A percentile compares a stretch with the other conserved stretches of the same genome.
These are phyloP conservation scores for Biancaea sappan DNA, from an alignment of 306 rosid genomes.

Conservation along the genomic window DNA sequence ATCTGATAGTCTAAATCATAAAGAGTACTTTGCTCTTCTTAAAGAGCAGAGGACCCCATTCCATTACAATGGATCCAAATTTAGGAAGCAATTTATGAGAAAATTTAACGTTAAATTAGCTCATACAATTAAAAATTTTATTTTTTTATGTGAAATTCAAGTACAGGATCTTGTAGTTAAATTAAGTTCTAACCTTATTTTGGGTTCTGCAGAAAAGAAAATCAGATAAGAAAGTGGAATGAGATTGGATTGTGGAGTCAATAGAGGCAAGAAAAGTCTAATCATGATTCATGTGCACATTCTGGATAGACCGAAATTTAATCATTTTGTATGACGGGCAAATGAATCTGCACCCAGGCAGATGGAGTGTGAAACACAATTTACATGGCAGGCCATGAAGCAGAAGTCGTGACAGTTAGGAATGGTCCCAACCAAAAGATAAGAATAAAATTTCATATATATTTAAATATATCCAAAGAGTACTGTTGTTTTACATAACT, in stretches of 20 bases:
- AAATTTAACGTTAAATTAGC: too few species aligned
- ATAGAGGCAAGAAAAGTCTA: neutral
- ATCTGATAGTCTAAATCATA: too few species aligned
- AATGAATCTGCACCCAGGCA: constrained; percentile 12
- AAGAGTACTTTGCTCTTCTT: too few species aligned
- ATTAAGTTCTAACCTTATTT: neutral
- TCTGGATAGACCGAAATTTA: neutral
- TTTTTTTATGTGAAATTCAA: neutral
- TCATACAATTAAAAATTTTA: too few species aligned
- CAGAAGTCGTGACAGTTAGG: neutral
- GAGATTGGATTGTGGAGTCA: neutral
- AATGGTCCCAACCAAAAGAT: neutral
- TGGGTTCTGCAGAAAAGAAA: neutral
- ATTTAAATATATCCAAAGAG: too few species aligned
- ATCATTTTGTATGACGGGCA: constrained; percentile 25
- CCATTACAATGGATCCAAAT: too few species aligned
- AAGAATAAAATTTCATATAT: neutral
- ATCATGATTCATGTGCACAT: neutral
- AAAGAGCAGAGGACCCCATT: too few species aligned
- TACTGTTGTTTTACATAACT: neutral
- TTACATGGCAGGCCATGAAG: constrained; percentile 3
- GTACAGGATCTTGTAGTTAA: neutral
- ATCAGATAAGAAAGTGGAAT: neutral
- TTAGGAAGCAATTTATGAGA: too few species aligned
- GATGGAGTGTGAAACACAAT: constrained; percentile 35